Evolutionary conservation across 768 basidiomycete genomes (phyloP), one percentile per base, ranked within the genome.

Genomic region (Suillus cothurnatus): DNA sequence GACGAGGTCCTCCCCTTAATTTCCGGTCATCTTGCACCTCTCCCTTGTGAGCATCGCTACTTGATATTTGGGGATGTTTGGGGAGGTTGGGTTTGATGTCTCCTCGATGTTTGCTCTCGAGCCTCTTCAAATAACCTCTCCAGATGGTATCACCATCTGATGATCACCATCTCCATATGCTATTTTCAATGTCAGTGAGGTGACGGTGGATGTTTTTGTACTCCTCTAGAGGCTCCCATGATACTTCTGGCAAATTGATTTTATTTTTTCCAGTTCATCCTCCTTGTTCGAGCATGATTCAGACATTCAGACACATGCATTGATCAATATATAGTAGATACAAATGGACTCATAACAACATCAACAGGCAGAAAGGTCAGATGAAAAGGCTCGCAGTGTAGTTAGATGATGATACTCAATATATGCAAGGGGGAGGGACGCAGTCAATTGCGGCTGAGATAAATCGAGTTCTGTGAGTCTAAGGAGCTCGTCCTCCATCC

Each of bases 261-360:
- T 47, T 45, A 9, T n/a, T 45, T 47, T n/a, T 45, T 45, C 43
- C 8, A 11, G 45, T 47, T 47, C 45, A 47, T 45, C 43, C 43
- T 47, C 49, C 49, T 50, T 52, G 50, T 52, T 52, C 50, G 2
- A 17, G 50, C 4, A 8, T 3, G 15, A 50, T 50, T 26, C 21
- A 45, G 21, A 45, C 21, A 52, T 52, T 28, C 50, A 52, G 50
- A 52, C 50, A 52, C 26, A 52, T 52, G 50, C 50, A 52, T 52
- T 52, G 50, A 52, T 52, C 26, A 52, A 9, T 52, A 17, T 52
- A 52, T 52, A 52, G 50, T 52, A 52, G 50, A 52, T 52, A 52
- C 50, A 52, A 52, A 49, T 0, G 14, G 12, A 49, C 14, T 14
- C 14, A 14, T 49, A 49, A 26, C 5, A 6, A 49, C 47, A 49